phyloP scores from a whole-genome alignment of 495 filamentous ascomycete species.

The Aspergillus egyptiacus region DNA sequence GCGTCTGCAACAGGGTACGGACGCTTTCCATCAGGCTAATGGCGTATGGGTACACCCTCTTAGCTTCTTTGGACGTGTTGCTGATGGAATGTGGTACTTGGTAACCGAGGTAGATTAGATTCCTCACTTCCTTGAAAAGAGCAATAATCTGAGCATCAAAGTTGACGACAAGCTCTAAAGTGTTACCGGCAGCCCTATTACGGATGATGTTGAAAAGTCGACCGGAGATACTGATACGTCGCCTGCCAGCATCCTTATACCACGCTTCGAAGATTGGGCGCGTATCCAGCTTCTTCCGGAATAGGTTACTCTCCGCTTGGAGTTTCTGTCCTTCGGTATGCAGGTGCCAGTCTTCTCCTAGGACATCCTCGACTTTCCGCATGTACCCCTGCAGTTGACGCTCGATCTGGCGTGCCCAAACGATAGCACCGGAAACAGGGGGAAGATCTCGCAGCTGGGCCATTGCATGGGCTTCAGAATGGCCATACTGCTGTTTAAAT shows the following conservation, averaged over 20 bases:
- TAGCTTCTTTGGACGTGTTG: slow-evolving; percentile 94
- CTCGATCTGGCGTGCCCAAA: slow-evolving; percentile 96
- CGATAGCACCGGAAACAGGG: slow-evolving; percentile 91
- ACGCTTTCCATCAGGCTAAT: slow-evolving; percentile 98
- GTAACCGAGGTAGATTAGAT: slow-evolving; percentile 88
- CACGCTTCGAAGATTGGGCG: slow-evolving; percentile 89
- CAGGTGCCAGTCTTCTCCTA: slow-evolving; percentile 87
- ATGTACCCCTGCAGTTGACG: slow-evolving; percentile 90
- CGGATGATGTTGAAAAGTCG: slow-evolving; percentile 84
- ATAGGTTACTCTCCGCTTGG: slow-evolving; percentile 77
- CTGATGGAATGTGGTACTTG: slow-evolving; percentile 87
- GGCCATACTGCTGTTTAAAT: slow-evolving; percentile 97
- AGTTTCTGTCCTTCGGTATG: slow-evolving; percentile 94
- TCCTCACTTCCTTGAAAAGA: slow-evolving; percentile 97
- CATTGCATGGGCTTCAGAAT: slow-evolving; percentile 97
- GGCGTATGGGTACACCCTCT: slow-evolving; percentile 93
- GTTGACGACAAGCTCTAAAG: slow-evolving; percentile 82
- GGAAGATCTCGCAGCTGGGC: slow-evolving; percentile 91
- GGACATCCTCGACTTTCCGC: slow-evolving; percentile 93
- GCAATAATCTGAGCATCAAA: slow-evolving; percentile 96
- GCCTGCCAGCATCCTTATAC: slow-evolving; percentile 79
- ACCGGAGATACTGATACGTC: slow-evolving; percentile 84
- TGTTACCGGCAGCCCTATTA: slow-evolving; percentile 80
- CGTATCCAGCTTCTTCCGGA: slow-evolving; percentile 94
- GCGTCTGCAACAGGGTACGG: slow-evolving; percentile 81